phyloP scores from a whole-genome alignment of 2,329 filamentous ascomycete genomes.

The Colletotrichum neosansevieriae region DNA sequence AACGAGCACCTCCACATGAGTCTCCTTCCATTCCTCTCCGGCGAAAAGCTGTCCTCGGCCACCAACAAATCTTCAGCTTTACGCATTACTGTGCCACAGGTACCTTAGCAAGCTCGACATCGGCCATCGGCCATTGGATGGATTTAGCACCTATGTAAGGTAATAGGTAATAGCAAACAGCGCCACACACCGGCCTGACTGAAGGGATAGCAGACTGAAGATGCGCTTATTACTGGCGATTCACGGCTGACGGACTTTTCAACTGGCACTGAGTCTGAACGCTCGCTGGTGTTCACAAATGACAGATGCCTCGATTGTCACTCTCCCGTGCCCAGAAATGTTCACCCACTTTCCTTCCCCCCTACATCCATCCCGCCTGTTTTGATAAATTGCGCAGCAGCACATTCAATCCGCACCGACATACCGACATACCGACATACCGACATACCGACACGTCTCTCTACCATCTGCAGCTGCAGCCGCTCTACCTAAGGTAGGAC shows the following conservation, averaged over 20 bases:
- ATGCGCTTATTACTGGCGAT: background rate
- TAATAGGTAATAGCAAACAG: background rate
- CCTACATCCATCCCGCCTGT: background rate
- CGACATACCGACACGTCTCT: background rate
- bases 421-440: background rate
- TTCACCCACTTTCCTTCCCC: constrained; percentile 30
- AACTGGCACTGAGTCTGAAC: background rate
- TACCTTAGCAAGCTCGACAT: background rate
- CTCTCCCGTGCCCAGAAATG: constrained; percentile 1
- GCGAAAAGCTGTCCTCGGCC: background rate
- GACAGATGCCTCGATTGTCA: constrained; percentile 1
- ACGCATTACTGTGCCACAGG: background rate
- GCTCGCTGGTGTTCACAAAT: constrained; percentile 1
- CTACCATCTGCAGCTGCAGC: background rate
- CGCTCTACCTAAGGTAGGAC: background rate
- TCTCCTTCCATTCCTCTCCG: background rate
- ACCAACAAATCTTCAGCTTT: background rate
- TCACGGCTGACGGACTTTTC: background rate
- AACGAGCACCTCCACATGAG: background rate
- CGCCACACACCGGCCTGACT: background rate
- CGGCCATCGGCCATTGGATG: background rate
- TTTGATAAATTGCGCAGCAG: no score
- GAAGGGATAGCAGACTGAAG: background rate
- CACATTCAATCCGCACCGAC: no score
- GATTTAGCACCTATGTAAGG: background rate